A percentile compares a stretch with the other conserved stretches of the same genome.
These are phyloP conservation scores for Lasiodiplodia gonubiensis DNA, from an alignment of 2,329 filamentous ascomycete species.

Conservation along the genomic window DNA sequence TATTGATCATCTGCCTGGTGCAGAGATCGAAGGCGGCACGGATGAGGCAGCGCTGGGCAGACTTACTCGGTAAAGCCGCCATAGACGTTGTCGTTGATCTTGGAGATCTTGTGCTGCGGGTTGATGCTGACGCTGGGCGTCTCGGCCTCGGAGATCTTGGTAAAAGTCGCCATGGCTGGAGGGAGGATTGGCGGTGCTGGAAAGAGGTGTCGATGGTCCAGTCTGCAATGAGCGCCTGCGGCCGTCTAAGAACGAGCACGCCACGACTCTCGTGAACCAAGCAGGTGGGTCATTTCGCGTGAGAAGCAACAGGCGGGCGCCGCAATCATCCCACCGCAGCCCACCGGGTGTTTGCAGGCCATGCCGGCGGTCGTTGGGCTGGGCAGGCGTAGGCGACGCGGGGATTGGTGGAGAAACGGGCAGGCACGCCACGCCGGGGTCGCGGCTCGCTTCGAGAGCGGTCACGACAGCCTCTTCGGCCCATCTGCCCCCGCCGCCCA, in stretches of 20 bases:
- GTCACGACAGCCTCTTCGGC: neutral
- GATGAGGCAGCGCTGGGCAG: neutral
- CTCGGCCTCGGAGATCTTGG: conserved; percentile 66
- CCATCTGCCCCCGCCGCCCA: conserved; percentile 12
- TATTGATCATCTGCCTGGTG: conserved; percentile 9
- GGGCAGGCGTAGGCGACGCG: neutral
- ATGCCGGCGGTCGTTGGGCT: conserved; percentile 6
- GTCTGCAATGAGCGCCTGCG: conserved; percentile 2
- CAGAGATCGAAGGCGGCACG: neutral
- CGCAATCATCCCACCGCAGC: conserved; percentile 19
- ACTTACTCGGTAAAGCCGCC: conserved; percentile 81
- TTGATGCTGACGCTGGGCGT: conserved; percentile 70
- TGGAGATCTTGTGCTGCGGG: conserved; percentile 67
- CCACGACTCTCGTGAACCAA: conserved; percentile 4
- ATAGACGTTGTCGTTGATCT: conserved; percentile 82
- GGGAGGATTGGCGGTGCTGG: conserved; percentile 5
- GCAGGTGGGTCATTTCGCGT: conserved; percentile 13
- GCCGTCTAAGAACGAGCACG: conserved; percentile 25
- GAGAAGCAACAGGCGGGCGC: neutral
- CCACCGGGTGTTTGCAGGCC: conserved; percentile 2
- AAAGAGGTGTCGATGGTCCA: neutral
- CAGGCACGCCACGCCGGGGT: conserved; percentile 1
- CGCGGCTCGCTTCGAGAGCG: conserved; percentile 11
- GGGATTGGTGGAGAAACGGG: conserved; percentile 26
- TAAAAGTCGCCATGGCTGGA: conserved; percentile 72